Evolutionary conservation across 78 protist species (phyloP), one percentile per base, ranked within the genome.

Genomic region (Dictyostelium discoideum): DNA sequence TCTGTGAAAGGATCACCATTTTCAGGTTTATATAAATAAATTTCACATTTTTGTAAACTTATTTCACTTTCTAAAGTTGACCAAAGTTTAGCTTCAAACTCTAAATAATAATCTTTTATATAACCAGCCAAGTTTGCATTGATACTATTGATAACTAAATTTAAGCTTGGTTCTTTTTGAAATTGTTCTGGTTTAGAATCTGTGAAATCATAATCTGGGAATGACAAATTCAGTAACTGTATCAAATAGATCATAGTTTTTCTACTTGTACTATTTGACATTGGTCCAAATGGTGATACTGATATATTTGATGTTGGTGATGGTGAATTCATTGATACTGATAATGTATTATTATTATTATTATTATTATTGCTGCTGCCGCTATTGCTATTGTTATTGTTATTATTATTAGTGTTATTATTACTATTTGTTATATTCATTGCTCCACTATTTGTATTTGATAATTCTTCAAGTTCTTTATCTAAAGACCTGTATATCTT

Each of bases 181-280:
- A 94, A 94, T 73, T 86, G 90, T 10, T 94, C 93, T 18, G 93
- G 89, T 37, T 80, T 76, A 0, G 92, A 40, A 11, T 81, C 84
- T 67, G 48, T 85, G 63, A 94, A 94, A 50, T 94, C 97, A 86
- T 94, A 94, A 72, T 94, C 97, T 57, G 79, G 84, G 24, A 94
- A 94, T 14, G 88, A 81, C 16, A 93, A 83, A 60, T 94, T 94
- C 60, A 94, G 67, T n/a, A 85, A 69, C 37, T 76, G 77, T 42
- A 85, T 94, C 3, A 94, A 84, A n/a, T 79, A 72, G 0, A 94
- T 89, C 87, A 94, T 89, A 14, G 93, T 86, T 32, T 93, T 93
- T 50, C 96, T 46, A 85, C 93, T 86, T 6, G 87, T 20, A 65
- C 89, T 85, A 40, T 40, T 40, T 16, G 87, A 77, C 26, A 93